Base-by-base conservation (phyloP, 306 rosid species). In the Inga leiocalycina region DNA sequence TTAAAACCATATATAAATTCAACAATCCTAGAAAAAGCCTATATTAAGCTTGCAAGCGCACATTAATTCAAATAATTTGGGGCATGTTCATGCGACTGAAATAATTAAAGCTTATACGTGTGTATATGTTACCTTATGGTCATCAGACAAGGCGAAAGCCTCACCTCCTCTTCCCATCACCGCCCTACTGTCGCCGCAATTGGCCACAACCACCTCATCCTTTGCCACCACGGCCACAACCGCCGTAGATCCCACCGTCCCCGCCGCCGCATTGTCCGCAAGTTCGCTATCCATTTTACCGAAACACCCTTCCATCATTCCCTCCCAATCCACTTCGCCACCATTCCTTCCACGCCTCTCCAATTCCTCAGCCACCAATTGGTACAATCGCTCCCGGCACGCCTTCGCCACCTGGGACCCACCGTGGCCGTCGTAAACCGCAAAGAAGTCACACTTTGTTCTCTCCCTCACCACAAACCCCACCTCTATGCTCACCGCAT, bases 341-440 rank as follows among this genome's bases (percentile, higher is more conserved):
- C 57, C 78, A 19, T 54, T 45, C 17, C 43, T 35, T 0, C 57
- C 30, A 0, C 4, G 34, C 10, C 43, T 69, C 72, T 57, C 89
- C 70, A 92, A 19, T 79, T 84, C 96, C 88, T 84, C 91, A 81
- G 91, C 97, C 86, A 93, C 81, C 46, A 93, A 41, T 80, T 71
- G 82, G 54, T 90, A 89, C n/a, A 93, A 12, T 71, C 97, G 76
- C 66, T 90, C 91, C 19, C 84, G 80, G 82, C 99, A 95, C 52
- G 85, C 86, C 71, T 51, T 77, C 70, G 98, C 98, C 82, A 93
- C 95, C 82, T 86, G 89, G 4, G 88, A 22, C 19, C 98, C 99
- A 6, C 98, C 94, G 80, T 95, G 99, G 9, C 99, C 99, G 14
- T 95, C 99, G 51, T 88, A 95, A 24, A 95, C 97, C 4, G 89